Conservation (phyloP, 805 yeast genomes). For the Pichia exigua region DNA sequence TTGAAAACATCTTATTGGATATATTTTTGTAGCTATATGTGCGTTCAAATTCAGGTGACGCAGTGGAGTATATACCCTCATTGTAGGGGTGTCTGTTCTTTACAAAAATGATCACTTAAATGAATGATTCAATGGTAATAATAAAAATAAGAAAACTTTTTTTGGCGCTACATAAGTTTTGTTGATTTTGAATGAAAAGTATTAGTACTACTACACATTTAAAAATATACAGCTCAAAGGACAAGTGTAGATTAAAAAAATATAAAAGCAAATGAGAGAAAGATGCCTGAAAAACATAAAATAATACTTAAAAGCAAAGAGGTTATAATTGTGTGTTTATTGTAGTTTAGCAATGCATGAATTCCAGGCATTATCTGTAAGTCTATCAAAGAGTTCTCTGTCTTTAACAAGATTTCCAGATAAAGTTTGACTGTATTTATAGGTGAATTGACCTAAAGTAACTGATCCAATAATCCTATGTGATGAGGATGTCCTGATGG, state of each 20-base stretch:
- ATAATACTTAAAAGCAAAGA: neutral
- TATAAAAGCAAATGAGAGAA: neutral
- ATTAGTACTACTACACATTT: no score
- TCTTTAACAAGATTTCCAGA: slow-evolving; percentile 11
- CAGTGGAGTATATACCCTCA: neutral
- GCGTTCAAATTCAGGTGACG: neutral
- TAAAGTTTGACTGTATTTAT: slow-evolving; percentile 13
- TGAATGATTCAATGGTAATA: neutral
- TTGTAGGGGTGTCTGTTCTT: neutral
- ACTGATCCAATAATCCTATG: slow-evolving; percentile 15
- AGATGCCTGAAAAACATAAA: neutral
- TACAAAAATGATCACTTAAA: neutral
- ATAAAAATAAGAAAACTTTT: neutral
- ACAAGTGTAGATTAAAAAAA: no score
- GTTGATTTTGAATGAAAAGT: neutral
- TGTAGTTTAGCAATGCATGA: slow-evolving; percentile 6
- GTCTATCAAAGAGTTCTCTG: slow-evolving; percentile 15
- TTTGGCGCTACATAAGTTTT: neutral
- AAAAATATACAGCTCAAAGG: neutral
- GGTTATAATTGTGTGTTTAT: no score
- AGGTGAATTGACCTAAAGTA: slow-evolving; percentile 15
- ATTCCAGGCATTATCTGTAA: slow-evolving; percentile 19
- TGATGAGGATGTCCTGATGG: neutral
- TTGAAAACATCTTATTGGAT: neutral
- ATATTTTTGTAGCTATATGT: neutral